Evolutionary conservation across 2,329 filamentous ascomycete species (phyloP).

Genomic region (Boeremia lycopersici): DNA sequence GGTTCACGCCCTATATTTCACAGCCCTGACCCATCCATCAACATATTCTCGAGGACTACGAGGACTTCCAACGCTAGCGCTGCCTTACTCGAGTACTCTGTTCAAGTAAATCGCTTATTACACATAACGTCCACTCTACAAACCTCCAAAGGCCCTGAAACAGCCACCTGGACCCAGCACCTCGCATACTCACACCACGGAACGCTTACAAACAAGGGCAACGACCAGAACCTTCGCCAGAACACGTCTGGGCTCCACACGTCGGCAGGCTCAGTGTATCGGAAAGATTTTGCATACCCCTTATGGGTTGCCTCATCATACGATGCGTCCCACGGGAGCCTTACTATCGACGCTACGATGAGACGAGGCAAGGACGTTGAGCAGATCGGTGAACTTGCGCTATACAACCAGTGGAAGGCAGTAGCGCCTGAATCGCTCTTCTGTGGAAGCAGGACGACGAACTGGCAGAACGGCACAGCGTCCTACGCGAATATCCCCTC

Average conservation of each 20-base stretch:
- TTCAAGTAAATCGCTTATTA: slow-evolving; percentile 62
- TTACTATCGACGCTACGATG: slow-evolving; percentile 56
- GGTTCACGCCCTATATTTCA: slow-evolving; percentile 48
- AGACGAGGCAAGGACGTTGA: slow-evolving; percentile 56
- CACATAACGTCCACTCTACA: slow-evolving; percentile 59
- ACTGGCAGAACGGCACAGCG: slow-evolving; percentile 64
- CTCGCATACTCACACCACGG: slow-evolving; percentile 64
- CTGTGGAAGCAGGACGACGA: slow-evolving; percentile 53
- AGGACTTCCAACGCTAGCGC: slow-evolving; percentile 60
- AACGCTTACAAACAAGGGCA: slow-evolving; percentile 60
- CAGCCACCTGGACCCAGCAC: slow-evolving; percentile 63
- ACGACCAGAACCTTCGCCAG: slow-evolving; percentile 60
- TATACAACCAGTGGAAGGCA: slow-evolving; percentile 66
- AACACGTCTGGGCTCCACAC: slow-evolving; percentile 57
- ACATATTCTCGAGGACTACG: slow-evolving; percentile 57
- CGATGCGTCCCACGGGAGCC: slow-evolving; percentile 49
- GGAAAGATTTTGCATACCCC: slow-evolving; percentile 63
- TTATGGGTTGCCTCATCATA: slow-evolving; percentile 63
- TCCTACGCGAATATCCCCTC: slow-evolving; percentile 58
- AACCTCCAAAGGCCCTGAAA: slow-evolving; percentile 53
- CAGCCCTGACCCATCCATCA: slow-evolving; percentile 54
- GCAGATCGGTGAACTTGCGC: slow-evolving; percentile 55
- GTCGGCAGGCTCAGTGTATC: slow-evolving; percentile 44
- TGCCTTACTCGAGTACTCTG: slow-evolving; percentile 64
- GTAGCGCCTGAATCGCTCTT: slow-evolving; percentile 49